Evolutionary conservation across 2,329 filamentous ascomycete genomes (phyloP), one percentile per base, ranked within the genome.

Genomic region (Beauveria caledonica): DNA sequence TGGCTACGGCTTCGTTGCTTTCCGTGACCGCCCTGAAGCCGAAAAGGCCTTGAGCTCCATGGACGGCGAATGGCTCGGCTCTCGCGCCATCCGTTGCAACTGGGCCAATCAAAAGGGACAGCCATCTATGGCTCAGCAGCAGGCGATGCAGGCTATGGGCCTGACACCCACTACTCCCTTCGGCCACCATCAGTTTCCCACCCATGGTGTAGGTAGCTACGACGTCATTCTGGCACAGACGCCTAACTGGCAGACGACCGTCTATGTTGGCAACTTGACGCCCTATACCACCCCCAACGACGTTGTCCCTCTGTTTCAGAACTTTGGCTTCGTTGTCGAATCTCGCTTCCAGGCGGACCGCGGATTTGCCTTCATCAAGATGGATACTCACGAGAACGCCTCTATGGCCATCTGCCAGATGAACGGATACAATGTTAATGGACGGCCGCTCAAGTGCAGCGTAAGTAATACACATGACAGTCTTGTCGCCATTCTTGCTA

Each of bases 21-120:
- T 96, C 83, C 89, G 93, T 64, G 94, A 99, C 64, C 90, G 93
- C 64, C 79, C 84, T 40, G 94, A 99, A 70, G 94, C 94, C 29
- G 94, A 99, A 74, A 96, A 97, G 77, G 93, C 94, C 1, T 77
- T 99, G 70, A 96, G 88, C 77, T 92, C 92, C 64, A 99, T 99
- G 94, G 94, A 99, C 70, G 94, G 94, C 64, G 94, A 99, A 78
- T 99, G 94, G 94, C 87, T 99, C 56, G 94, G 94, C 59, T 97
- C 94, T 68, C 90, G 94, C 65, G 94, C 94, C 45, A 99, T 99
- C 71, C 92, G 94, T 68, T 97, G 93, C 84, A 99, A 99, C 81
- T 99, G 94, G 94, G 94, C 94, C 63, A 99, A 99, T 79, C 94
- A 99, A 73, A 99, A 99, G 81, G 94, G 94, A n/a, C 94, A 99